phyloP scores from a whole-genome alignment of 805 yeast species.

The Kuraishia cidri region DNA sequence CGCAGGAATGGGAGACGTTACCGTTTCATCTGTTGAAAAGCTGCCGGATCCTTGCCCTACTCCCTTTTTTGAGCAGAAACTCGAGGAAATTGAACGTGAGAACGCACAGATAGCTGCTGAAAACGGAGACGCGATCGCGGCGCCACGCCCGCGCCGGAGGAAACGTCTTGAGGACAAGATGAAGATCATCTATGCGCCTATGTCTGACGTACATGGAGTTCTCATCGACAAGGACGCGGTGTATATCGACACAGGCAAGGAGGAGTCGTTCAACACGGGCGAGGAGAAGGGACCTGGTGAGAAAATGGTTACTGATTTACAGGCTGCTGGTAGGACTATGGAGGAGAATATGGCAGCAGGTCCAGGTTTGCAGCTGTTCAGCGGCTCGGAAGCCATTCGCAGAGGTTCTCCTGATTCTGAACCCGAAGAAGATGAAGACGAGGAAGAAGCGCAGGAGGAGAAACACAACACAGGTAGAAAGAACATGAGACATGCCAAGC shows the following conservation, averaged over 20 bases:
- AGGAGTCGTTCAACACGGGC: slow-evolving; percentile 11
- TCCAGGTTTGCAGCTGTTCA: slow-evolving; percentile 70
- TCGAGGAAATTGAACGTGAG: slow-evolving; percentile 77
- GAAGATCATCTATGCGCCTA: slow-evolving; percentile 94
- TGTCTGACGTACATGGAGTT: slow-evolving; percentile 99
- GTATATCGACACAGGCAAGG: slow-evolving; percentile 58
- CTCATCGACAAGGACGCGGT: slow-evolving; percentile 96
- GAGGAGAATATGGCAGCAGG: slow-evolving; percentile 54
- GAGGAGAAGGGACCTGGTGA: slow-evolving; percentile 71
- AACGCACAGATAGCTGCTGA: slow-evolving; percentile 56
- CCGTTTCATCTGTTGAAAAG: slow-evolving; percentile 70
- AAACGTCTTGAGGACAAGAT: slow-evolving; percentile 91
- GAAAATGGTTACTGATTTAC: slow-evolving; percentile 73
- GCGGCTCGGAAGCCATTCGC: slow-evolving; percentile 43
- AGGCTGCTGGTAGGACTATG: slow-evolving; percentile 54
- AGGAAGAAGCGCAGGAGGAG: slow-evolving; percentile 25
- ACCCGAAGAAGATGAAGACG: slow-evolving; percentile 27
- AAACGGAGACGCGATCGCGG: slow-evolving; percentile 39
- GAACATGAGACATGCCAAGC: slow-evolving; percentile 50
- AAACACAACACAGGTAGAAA: slow-evolving; percentile 52
- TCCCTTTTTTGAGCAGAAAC: slow-evolving; percentile 79
- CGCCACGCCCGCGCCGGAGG: slow-evolving; percentile 54
- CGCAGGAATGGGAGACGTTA: slow-evolving; percentile 92
- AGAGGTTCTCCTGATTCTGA: slow-evolving; percentile 23
- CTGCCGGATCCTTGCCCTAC: slow-evolving; percentile 99